phyloP scores from a whole-genome alignment of 176 grass and related monocot genomes.

The Eleusine indica region DNA sequence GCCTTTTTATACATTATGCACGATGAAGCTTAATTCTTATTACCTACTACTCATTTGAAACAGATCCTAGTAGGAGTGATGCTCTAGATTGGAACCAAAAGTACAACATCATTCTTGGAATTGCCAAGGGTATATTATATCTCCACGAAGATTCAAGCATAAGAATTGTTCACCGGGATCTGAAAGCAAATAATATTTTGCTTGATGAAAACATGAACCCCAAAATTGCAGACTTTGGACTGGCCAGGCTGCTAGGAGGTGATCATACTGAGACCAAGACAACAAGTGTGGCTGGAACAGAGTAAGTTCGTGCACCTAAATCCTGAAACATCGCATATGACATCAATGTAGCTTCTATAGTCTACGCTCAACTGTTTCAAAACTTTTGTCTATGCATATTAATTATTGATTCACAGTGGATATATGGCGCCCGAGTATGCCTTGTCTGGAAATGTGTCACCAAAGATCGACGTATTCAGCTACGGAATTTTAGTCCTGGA shows the following conservation, averaged over 20 bases:
- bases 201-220: slow-evolving; percentile 58
- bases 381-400: neutral
- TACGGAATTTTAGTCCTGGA: slow-evolving; percentile 10
- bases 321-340: neutral
- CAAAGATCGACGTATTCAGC: slow-evolving; percentile 32
- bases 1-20: neutral
- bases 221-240: slow-evolving; percentile 61
- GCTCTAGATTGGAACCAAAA: slow-evolving; percentile 43
- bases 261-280: slow-evolving; percentile 48
- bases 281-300: slow-evolving; percentile 47
- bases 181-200: slow-evolving; percentile 56
- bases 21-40: neutral
- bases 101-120: slow-evolving; percentile 53
- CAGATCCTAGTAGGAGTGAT: neutral
- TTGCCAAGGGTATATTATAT: slow-evolving; percentile 59
- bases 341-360: neutral
- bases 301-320: slow-evolving; percentile 28
- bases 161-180: slow-evolving; percentile 53
- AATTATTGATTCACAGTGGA: neutral
- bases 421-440: slow-evolving; percentile 23
- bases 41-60: neutral
- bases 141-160: slow-evolving; percentile 56
- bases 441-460: neutral
- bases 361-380: neutral
- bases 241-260: slow-evolving; percentile 44